These are phyloP conservation scores for Fusarium xylarioides DNA, from an alignment of 2,329 filamentous ascomycete species.

Conservation along the genomic window DNA sequence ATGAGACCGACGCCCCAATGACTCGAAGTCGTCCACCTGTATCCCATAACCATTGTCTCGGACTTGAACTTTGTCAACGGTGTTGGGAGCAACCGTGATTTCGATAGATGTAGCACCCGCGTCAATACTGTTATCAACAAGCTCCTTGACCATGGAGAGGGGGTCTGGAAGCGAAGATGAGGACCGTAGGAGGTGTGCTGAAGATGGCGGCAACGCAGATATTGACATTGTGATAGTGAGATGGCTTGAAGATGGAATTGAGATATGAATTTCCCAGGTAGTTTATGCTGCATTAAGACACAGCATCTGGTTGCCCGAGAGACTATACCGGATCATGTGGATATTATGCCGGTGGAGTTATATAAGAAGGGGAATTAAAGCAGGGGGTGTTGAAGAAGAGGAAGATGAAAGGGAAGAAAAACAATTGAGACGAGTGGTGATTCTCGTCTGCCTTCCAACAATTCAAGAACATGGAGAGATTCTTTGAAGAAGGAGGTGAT, in stretches of 20 bases:
- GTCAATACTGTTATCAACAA: conserved; percentile 81
- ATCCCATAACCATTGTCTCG: conserved; percentile 81
- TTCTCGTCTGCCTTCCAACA: background rate
- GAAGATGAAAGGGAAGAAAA: background rate
- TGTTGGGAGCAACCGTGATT: conserved; percentile 70
- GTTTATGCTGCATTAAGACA: conserved; percentile 33
- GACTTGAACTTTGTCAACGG: conserved; percentile 74
- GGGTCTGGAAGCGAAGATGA: conserved; percentile 68
- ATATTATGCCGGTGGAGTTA: conserved; percentile 35
- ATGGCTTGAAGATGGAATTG: conserved; percentile 17
- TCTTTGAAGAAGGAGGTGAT: conserved; percentile 8
- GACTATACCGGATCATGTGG: conserved; percentile 40
- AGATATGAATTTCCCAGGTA: conserved; percentile 6
- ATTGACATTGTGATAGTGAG: conserved; percentile 56
- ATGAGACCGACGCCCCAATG: conserved; percentile 71
- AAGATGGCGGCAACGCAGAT: conserved; percentile 56
- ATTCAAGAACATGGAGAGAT: background rate
- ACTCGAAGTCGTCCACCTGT: conserved; percentile 65
- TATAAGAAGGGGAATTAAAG: conserved; percentile 15
- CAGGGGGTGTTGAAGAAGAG: background rate
- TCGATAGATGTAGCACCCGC: conserved; percentile 73
- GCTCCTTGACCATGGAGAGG: conserved; percentile 74
- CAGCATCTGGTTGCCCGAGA: conserved; percentile 36
- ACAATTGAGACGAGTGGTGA: background rate
- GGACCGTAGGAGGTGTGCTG: conserved; percentile 67